Conservation (phyloP, 495 filamentous ascomycete species). For the Parathielavia hyrcaniae region DNA sequence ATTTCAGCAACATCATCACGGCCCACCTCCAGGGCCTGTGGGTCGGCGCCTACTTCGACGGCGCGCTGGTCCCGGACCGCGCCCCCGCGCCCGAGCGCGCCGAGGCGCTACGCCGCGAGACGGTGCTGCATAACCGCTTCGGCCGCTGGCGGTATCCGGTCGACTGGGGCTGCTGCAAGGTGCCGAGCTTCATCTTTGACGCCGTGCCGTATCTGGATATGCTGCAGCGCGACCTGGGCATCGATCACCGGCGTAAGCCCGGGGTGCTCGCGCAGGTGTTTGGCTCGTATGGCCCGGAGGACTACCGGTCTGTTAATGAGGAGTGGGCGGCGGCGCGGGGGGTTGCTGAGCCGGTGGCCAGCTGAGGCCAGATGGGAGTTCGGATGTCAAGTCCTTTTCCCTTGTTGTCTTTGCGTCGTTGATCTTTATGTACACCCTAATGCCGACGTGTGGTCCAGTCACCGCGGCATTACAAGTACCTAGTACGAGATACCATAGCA, state of each 20-base stretch:
- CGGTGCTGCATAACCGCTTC: slow-evolving; percentile 57
- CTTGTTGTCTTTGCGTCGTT: too few species aligned
- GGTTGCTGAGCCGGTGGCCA: too few species aligned
- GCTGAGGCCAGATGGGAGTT: too few species aligned
- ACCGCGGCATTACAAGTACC: too few species aligned
- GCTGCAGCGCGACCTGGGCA: slow-evolving; percentile 57
- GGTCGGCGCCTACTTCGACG: slow-evolving; percentile 55
- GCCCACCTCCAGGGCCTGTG: slow-evolving; percentile 65
- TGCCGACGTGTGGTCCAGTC: too few species aligned
- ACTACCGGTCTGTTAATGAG: slow-evolving; percentile 51
- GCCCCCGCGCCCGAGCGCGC: slow-evolving; percentile 14
- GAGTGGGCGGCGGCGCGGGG: slow-evolving; percentile 42
- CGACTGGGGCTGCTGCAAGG: slow-evolving; percentile 50
- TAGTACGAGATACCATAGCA: too few species aligned
- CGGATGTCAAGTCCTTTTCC: too few species aligned
- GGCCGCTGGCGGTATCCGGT: slow-evolving; percentile 58
- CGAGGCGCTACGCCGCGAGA: slow-evolving; percentile 41
- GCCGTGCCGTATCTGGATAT: slow-evolving; percentile 65
- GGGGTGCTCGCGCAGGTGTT: slow-evolving; percentile 40
- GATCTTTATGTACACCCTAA: too few species aligned
- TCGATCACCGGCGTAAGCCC: slow-evolving; percentile 33
- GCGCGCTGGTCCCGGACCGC: slow-evolving; percentile 22
- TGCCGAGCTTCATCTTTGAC: slow-evolving; percentile 65
- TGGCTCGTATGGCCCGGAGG: slow-evolving; percentile 48
- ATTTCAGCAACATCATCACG: slow-evolving; percentile 53